Conservation (phyloP, 805 yeast genomes). For the Kluyveromyces aestuarii region DNA sequence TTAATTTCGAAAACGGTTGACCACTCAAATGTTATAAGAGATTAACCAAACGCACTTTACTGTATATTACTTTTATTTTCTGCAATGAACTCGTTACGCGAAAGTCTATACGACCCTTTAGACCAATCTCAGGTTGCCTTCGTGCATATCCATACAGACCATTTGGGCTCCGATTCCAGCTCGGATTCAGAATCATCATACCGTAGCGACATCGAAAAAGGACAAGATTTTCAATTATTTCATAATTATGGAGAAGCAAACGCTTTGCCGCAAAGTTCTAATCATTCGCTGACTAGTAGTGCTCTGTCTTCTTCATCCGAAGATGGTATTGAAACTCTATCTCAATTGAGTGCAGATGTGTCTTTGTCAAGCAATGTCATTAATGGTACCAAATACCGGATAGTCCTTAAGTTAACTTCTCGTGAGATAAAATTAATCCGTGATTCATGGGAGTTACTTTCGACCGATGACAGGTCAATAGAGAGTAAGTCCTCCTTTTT, state of each 20-base stretch:
- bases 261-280: neutral
- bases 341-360: slow-evolving; percentile 11
- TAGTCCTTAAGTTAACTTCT: slow-evolving; percentile 22
- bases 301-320: slow-evolving; percentile 2
- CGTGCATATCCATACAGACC: slow-evolving; percentile 11
- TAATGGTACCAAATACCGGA: slow-evolving; percentile 18
- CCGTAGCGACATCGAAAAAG: slow-evolving; percentile 31
- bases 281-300: neutral
- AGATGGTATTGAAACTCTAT: slow-evolving; percentile 10
- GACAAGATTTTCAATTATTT: neutral
- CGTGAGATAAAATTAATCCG: slow-evolving; percentile 30
- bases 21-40: too few relatives aligned
- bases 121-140: slow-evolving; percentile 17
- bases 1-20: too few relatives aligned
- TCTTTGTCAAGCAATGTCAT: slow-evolving; percentile 12
- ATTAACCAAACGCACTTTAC: too few relatives aligned
- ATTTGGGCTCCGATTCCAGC: neutral
- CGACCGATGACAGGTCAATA: slow-evolving; percentile 24
- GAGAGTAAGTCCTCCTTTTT: slow-evolving; percentile 1
- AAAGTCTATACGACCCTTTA: slow-evolving; percentile 10
- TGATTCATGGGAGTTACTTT: slow-evolving; percentile 32
- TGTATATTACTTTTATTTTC: too few relatives aligned
- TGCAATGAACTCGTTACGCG: neutral
- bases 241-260: neutral
- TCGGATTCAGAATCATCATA: slow-evolving; percentile 4